Conservation (phyloP, 257 asterid species). For the Pogostemon cablin region DNA sequence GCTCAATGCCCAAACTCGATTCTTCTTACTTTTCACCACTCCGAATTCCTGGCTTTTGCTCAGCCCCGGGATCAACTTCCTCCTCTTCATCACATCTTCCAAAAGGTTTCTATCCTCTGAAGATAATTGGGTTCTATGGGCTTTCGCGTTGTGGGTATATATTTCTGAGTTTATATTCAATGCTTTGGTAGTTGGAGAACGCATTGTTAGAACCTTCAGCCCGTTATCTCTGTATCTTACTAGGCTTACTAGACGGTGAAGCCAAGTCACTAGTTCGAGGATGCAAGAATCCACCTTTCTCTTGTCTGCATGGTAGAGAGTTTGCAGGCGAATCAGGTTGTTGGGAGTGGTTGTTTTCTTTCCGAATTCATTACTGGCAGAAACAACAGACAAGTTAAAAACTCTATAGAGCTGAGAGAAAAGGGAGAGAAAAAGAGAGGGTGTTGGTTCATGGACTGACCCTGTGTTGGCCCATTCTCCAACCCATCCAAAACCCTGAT, state of each 20-base stretch:
- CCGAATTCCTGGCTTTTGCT: constrained; percentile 91
- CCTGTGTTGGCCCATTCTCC: constrained; percentile 99
- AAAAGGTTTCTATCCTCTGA: constrained; percentile 68
- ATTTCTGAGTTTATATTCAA: constrained; percentile 22
- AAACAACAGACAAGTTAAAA: constrained; percentile 10
- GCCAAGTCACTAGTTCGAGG: constrained; percentile 81
- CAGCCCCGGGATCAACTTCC: constrained; percentile 55
- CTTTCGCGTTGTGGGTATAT: constrained; percentile 23
- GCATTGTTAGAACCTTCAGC: constrained; percentile 46
- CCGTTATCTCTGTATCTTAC: constrained; percentile 70
- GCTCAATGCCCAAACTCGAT: constrained; percentile 54
- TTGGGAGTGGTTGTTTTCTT: constrained; percentile 51
- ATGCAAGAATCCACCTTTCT: constrained; percentile 66
- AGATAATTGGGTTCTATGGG: constrained; percentile 46
- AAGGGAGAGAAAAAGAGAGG: neutral
- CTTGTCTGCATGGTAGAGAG: constrained; percentile 90
- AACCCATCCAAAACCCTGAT: constrained; percentile 99
- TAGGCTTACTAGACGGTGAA: constrained; percentile 72
- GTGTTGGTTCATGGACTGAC: constrained; percentile 46
- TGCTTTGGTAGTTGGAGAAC: constrained; percentile 67
- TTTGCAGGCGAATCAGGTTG: constrained; percentile 75
- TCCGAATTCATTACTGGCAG: constrained; percentile 76
- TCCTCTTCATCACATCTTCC: constrained; percentile 73
- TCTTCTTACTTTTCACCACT: constrained; percentile 42
- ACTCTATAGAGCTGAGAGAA: neutral